These are phyloP conservation scores for Ziziphus jujuba DNA, from an alignment of 306 rosid genomes.

Conservation along the genomic window DNA sequence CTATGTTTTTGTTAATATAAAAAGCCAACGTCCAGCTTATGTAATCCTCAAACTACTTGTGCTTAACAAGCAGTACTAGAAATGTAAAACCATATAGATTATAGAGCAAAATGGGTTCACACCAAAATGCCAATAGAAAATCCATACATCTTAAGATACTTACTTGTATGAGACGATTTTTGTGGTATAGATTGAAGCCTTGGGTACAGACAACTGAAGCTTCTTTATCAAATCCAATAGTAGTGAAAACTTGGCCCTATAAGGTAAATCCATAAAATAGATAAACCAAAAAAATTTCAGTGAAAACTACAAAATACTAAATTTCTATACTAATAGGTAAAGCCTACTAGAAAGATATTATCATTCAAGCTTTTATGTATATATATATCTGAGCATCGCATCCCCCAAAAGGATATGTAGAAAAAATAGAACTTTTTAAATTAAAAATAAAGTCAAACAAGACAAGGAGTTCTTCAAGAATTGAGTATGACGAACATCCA, in stretches of 20 bases:
- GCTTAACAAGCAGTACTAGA: too few species aligned
- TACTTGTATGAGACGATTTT: conserved; percentile 88
- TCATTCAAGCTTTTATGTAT: neutral
- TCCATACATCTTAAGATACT: conserved; percentile 15
- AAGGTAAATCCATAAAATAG: neutral
- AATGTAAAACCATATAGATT: neutral
- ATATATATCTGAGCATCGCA: neutral
- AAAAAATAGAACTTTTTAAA: neutral
- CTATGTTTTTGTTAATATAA: too few species aligned
- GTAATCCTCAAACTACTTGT: too few species aligned
- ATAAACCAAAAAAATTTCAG: conserved; percentile 14
- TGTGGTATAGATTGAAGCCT: conserved; percentile 92
- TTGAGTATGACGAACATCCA: conserved; percentile 61
- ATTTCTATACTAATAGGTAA: neutral
- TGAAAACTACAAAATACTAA: neutral
- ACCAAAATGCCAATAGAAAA: neutral
- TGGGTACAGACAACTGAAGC: conserved; percentile 72
- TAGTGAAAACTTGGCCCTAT: conserved; percentile 62
- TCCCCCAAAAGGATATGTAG: neutral
- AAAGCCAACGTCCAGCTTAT: too few species aligned
- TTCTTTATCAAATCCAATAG: conserved; percentile 91
- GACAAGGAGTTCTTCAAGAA: conserved; percentile 5
- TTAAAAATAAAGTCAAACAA: neutral
- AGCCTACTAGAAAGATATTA: neutral
- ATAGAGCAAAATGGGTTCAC: too few species aligned